A percentile compares a stretch with the other conserved stretches of the same genome.
phyloP scores from a whole-genome alignment of 257 asterid genomes.

The Solanum pinnatisectum region DNA sequence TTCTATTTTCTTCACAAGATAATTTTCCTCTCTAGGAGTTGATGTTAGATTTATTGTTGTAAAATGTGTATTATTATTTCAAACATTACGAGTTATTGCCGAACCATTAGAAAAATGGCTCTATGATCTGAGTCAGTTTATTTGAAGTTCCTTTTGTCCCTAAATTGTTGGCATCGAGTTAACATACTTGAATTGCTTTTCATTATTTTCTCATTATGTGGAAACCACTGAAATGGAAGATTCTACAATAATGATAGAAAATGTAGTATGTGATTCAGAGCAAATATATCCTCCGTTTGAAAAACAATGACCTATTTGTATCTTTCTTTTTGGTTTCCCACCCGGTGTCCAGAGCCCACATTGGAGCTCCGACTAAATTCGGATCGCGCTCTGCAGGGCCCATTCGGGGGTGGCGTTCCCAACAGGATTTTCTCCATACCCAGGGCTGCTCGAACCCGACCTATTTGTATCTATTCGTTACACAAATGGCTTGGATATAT shows the following conservation, averaged over 20 bases:
- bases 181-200: background rate
- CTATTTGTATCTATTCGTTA: background rate
- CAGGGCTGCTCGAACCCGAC: background rate
- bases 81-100: background rate
- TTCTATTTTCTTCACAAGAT: background rate
- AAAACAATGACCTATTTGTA: background rate
- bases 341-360: too few relatives aligned
- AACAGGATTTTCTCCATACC: too few relatives aligned
- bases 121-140: background rate
- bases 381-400: too few relatives aligned
- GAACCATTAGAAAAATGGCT: background rate
- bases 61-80: background rate
- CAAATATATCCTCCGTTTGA: background rate
- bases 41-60: background rate
- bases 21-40: background rate
- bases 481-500: background rate
- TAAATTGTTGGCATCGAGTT: background rate
- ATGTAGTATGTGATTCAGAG: background rate
- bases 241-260: background rate
- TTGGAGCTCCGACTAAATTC: too few relatives aligned
- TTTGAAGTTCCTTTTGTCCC: background rate
- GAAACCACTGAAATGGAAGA: background rate
- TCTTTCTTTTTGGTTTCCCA: too few relatives aligned
- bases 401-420: too few relatives aligned
- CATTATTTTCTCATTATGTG: background rate